Evolutionary conservation across 2,329 filamentous ascomycete genomes (phyloP), one percentile per base, ranked within the genome.

Genomic region (Talaromyces sp.): DNA sequence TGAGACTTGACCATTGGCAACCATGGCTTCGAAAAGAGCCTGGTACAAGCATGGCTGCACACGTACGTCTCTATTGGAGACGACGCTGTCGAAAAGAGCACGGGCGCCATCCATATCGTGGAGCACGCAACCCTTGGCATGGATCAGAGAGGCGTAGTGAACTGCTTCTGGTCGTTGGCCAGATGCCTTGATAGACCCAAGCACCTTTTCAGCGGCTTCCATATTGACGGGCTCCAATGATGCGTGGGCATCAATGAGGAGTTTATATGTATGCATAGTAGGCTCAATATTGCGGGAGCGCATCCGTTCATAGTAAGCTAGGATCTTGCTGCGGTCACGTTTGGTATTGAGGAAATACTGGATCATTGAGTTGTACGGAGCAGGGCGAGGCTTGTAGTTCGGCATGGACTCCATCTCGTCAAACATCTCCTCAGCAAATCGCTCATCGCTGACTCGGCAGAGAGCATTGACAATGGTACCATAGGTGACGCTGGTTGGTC

Each of bases 301-400:
- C 95, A 99, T 98, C 68, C 94, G 91, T 78, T 96, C 90, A 75
- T 96, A 98, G 84, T 98, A 99, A 37, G 89, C 85, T 27, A 99
- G 85, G 5, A 97, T 94, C 87, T 98, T 98, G 77, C 85, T 82
- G 81, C 95, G 94, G 78, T 99, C 94, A 62, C 93, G 92, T 86
- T 98, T 98, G 63, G 94, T 98, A 65, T 92, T 96, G 70, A 98
- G 84, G 86, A 98, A 99, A 82, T 97, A 98, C 77, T 99, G 95
- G 88, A 99, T 99, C 89, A 99, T 91, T 79, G 92, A 96, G 84
- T 99, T 97, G 85, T 99, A 99, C 0, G 95, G 95, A 27, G 95
- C 95, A 31, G 95, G 93, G 10, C 95, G 90, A 47, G 95, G 92
- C 84, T 97, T 98, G 86, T 99, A 99, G 83, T 99, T 99, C 65